Base-by-base conservation (phyloP, 306 rosid species). In the Coriaria nepalensis region DNA sequence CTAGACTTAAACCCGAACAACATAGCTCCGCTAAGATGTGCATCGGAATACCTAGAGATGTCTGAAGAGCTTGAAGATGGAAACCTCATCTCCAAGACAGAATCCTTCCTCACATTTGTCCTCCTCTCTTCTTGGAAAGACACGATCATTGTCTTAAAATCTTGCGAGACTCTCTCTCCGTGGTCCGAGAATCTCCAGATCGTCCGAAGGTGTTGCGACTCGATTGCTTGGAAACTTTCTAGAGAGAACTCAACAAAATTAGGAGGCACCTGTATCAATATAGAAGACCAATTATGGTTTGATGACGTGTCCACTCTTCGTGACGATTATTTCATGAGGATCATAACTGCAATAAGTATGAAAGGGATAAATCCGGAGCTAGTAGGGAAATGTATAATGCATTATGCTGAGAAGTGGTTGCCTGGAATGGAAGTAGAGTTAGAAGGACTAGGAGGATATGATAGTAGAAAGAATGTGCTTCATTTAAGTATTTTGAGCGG, bases 121-220 rank as follows among this genome's bases (percentile, higher is more conserved):
- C 81, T 90, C 63, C 92, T 90, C 38, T 75, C 82, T 50, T 90
- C 96, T 33, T 82, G 93, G 96, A 85, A 82, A 61, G 98, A 90
- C 58, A 77, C 94, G 6, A 55, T 85, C 51, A 61, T 74, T 43
- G 93, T 90, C 46, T 79, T 85, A 35, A 82, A 71, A 58, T 73
- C 92, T 48, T 85, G 96, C 49, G 81, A 82, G 74, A 59, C 63
- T 40, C 74, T 90, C 10, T 79, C 85, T 37, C 96, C 98, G 12
- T 90, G 98, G 98, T 84, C 79, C 46, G 98, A 85, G 50, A 90
- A 85, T 67, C 78, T 85, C 54, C 98, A 90, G 71, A 71, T 85
- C 65, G 93, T 82, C 41, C 75, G 98, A 69, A 72, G 95, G 65
- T 90, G 98, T 56, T 79, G 94, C n/a, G 92, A 90, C 62, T 79